These are phyloP conservation scores for Bidens hawaiensis DNA, from an alignment of 140 eudicot genomes.

Conservation along the genomic window DNA sequence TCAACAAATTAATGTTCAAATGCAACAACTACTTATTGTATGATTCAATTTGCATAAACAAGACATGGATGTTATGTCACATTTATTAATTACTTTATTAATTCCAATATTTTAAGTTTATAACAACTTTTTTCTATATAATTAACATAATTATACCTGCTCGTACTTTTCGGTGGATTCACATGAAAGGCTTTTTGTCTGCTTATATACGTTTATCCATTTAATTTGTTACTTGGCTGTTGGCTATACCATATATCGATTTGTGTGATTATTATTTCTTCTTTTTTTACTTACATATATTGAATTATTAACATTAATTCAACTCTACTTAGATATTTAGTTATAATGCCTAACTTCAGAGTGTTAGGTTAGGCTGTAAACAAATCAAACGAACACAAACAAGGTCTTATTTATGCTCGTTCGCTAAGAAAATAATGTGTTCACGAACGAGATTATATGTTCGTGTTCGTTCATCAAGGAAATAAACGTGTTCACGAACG, in stretches of 20 bases:
- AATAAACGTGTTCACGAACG: no score
- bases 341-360: no score
- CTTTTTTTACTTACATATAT: no score
- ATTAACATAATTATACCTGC: background rate
- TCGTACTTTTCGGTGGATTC: background rate
- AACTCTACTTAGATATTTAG: no score
- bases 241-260: background rate
- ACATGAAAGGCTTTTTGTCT: background rate
- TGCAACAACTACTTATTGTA: constrained; percentile 16
- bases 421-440: no score
- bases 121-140: background rate
- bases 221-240: background rate
- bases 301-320: no score
- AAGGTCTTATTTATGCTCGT: no score
- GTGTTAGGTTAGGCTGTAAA: no score
- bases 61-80: constrained; percentile 18
- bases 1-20: constrained; percentile 6
- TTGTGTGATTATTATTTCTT: no score
- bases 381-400: no score
- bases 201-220: background rate
- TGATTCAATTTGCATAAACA: constrained; percentile 14
- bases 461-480: no score
- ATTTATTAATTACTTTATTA: background rate
- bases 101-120: background rate
- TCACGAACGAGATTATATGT: no score